These are phyloP conservation scores for Pythium guiyangense DNA, from an alignment of 352 stramenopile species.

Conservation along the genomic window DNA sequence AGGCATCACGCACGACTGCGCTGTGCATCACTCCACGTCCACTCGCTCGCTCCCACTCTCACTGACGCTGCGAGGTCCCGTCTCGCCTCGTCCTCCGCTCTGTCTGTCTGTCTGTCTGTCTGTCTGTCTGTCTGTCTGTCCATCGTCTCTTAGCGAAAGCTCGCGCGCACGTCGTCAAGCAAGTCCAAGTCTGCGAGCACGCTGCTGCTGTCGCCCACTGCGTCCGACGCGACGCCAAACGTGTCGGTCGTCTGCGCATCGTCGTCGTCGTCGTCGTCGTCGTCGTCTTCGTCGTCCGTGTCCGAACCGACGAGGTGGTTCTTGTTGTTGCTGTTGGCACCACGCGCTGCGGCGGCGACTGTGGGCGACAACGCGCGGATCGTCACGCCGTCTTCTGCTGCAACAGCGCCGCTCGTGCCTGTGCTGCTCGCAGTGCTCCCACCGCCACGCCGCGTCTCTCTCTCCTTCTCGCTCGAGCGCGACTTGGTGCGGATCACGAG, in stretches of 20 bases:
- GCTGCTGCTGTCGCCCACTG: slow-evolving; percentile 1
- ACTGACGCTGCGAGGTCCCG: neutral
- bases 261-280: too few relatives aligned
- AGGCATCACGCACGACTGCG: too few relatives aligned
- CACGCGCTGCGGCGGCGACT: neutral
- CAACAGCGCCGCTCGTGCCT: slow-evolving; percentile 12
- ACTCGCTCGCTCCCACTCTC: too few relatives aligned
- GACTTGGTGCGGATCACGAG: slow-evolving; percentile 78
- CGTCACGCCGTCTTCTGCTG: slow-evolving; percentile 33
- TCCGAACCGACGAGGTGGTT: slow-evolving; percentile 50
- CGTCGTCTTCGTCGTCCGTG: slow-evolving; percentile 65
- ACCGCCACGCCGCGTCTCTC: slow-evolving; percentile 35
- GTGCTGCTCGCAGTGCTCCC: slow-evolving; percentile 50
- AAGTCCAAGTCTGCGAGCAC: slow-evolving; percentile 10
- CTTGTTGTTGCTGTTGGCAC: neutral
- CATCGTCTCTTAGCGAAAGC: neutral
- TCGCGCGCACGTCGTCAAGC: slow-evolving; percentile 1
- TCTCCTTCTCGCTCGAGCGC: slow-evolving; percentile 45
- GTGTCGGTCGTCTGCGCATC: slow-evolving; percentile 49
- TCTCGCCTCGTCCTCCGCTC: too few relatives aligned
- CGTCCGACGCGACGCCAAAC: slow-evolving; percentile 29
- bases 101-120: too few relatives aligned
- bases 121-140: neutral
- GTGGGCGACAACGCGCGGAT: slow-evolving; percentile 36
- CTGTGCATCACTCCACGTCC: too few relatives aligned